Evolutionary conservation across 192 early-diverging fungal species (phyloP).

Genomic region (Coemansia sp.): DNA sequence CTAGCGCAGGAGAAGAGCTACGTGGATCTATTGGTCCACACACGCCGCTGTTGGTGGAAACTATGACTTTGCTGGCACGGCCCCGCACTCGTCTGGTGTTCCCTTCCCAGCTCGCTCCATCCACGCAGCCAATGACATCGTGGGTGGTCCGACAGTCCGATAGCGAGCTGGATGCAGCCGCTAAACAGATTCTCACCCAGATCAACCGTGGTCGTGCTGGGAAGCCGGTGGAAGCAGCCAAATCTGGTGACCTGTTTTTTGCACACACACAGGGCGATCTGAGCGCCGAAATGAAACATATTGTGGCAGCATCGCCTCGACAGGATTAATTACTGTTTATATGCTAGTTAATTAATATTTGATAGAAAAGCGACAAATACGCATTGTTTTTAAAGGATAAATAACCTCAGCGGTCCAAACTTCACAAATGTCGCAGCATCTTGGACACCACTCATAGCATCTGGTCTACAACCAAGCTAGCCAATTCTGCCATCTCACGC

Average conservation of each 20-base stretch:
- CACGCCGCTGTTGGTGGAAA: constrained; percentile 39
- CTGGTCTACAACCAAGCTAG: constrained; percentile 57
- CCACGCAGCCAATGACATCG: constrained; percentile 36
- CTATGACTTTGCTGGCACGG: constrained; percentile 37
- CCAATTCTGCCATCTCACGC: constrained; percentile 49
- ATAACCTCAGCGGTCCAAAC: no score
- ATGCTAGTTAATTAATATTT: constrained; percentile 4
- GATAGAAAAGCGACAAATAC: constrained; percentile 1
- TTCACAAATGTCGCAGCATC: background rate
- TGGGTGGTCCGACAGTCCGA: constrained; percentile 20
- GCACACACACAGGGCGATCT: constrained; percentile 37
- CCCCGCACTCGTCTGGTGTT: constrained; percentile 33
- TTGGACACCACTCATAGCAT: constrained; percentile 24
- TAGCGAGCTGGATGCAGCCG: background rate
- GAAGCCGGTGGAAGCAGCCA: constrained; percentile 17
- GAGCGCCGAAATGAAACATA: constrained; percentile 23
- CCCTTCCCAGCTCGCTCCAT: constrained; percentile 24
- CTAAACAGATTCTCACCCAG: constrained; percentile 18
- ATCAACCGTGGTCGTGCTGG: constrained; percentile 20
- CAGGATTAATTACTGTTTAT: constrained; percentile 8
- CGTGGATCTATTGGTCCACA: background rate
- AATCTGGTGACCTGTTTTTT: constrained; percentile 34
- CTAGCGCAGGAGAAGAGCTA: background rate
- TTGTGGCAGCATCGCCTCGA: constrained; percentile 24
- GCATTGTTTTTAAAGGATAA: background rate